Conservation (phyloP, 805 yeast genomes). For the Saturnispora serradocipensis region DNA sequence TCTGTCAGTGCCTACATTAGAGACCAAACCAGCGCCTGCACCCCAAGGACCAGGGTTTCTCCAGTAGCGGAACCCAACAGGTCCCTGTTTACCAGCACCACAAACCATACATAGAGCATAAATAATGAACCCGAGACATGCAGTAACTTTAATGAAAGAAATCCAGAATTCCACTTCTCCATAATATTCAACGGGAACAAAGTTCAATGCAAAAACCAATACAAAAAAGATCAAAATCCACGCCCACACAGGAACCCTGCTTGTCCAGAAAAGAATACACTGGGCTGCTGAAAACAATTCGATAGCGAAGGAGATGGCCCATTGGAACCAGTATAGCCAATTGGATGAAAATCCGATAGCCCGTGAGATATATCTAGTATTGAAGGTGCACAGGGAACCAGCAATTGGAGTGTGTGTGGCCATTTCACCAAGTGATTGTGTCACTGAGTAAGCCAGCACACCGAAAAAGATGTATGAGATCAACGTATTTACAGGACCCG, state of each 20-base stretch:
- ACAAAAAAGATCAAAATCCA: slow-evolving; percentile 65
- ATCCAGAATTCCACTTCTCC: slow-evolving; percentile 74
- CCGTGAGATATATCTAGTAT: slow-evolving; percentile 62
- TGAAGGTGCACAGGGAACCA: slow-evolving; percentile 58
- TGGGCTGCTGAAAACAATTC: slow-evolving; percentile 67
- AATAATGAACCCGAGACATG: slow-evolving; percentile 57
- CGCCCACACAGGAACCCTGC: slow-evolving; percentile 56
- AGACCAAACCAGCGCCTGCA: slow-evolving; percentile 41
- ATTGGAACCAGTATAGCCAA: slow-evolving; percentile 66
- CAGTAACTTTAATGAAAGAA: slow-evolving; percentile 53
- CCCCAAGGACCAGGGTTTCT: slow-evolving; percentile 70
- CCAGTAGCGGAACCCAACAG: slow-evolving; percentile 74
- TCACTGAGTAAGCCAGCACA: slow-evolving; percentile 50
- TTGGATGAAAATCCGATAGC: slow-evolving; percentile 65
- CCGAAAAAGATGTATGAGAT: slow-evolving; percentile 60
- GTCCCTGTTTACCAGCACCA: slow-evolving; percentile 62
- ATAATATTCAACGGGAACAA: slow-evolving; percentile 58
- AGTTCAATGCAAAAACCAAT: slow-evolving; percentile 40
- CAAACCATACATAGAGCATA: slow-evolving; percentile 63
- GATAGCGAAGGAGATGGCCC: slow-evolving; percentile 67
- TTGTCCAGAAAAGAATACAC: slow-evolving; percentile 55
- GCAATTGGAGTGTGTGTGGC: slow-evolving; percentile 65
- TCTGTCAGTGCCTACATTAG: slow-evolving; percentile 38
- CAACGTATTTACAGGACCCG: slow-evolving; percentile 63
- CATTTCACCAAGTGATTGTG: slow-evolving; percentile 71